Evolutionary conservation across 2,329 filamentous ascomycete species (phyloP), one percentile per base, ranked within the genome.

Genomic region (Fusarium sp.): DNA sequence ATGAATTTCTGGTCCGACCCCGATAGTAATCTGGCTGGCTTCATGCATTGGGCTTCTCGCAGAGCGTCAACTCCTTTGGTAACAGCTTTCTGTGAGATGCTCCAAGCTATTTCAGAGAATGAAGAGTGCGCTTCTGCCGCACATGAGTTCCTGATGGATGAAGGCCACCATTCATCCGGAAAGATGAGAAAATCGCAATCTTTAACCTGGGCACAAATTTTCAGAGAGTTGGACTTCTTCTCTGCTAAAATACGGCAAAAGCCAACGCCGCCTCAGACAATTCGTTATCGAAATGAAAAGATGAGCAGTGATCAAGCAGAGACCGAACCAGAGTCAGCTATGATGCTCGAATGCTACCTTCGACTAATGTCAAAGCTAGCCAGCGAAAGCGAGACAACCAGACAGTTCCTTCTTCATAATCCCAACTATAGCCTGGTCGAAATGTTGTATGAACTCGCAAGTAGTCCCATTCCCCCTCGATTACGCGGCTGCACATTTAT

Each of bases 31-130:
- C 85, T 99, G 35, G 93, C 95, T 69, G 96, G 96, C 0, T 99
- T 99, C 78, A 87, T 99, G 79, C 93, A 97, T 71, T 99, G 96
- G 96, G 93, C 95, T n/a, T 97, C 96, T 6, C 92, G 94, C 74
- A 88, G 96, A 75, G 94, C 97, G 67, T 97, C 97, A 1, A 98
- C 97, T 1, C 96, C 96, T n/a, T 88, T 97, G 27, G 95, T 97
- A 64, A 96, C 94, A 67, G 95, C 95, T 15, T 99, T 98, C 75
- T 99, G 96, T 80, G 95, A 98, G 78, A 95, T 99, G 90, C 85
- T 99, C 18, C 93, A 94, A 77, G 92, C 95, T 3, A 91, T 99
- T 50, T 93, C 96, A 1, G 90, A 91, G 55, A 94, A 94, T 56
- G 89, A 93, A 58, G 89, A 93, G 57, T 96, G 93, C 75, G 95